Evolutionary conservation across 257 asterid genomes (phyloP), one percentile per base, ranked within the genome.

Genomic region (Datura wrightii): DNA sequence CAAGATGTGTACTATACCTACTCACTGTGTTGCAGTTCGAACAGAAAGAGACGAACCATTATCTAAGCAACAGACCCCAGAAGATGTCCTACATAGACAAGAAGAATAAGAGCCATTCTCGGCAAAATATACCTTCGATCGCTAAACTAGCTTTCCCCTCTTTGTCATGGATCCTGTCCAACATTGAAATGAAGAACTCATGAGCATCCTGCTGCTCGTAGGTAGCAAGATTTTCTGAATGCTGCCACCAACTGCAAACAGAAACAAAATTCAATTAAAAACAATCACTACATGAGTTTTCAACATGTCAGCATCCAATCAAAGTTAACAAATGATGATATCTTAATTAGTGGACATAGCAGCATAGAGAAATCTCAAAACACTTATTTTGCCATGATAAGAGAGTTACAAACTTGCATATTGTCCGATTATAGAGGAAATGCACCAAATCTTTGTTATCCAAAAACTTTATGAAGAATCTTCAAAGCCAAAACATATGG

Each of bases 151-250:
- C 90, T 90, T 86, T 83, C 87, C 85, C 93, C 97, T 89, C 88
- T 92, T 88, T 92, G 94, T 96, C 99, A 88, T 96, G 98, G 83
- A 96, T 92, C 70, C 94, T 97, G 74, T 94, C 98, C 62, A 96
- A 92, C 89, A 96, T 89, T 83, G 99, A 93, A 87, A 96, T 94
- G 91, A 96, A 92, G 89, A 96, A 96, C 79, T 96, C 99, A 84
- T 96, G 99, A 52, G 98, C 98, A 89, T 94, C 99, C 87, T 96
- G 99, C 79, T 96, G 98, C 85, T 94, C 97, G 48, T 96, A 96
- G 84, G 97, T 96, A 48, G 99, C 99, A 87, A 93, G 97, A 83
- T 96, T 93, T 59, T 94, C 90, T 10, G 99, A 96, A 88, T 96
- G 99, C 89, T 96, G 97, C 99, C 99, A 96, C 99, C 98, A 96